Percentiles rank a stretch among this genome's conserved stretches.
Evolutionary conservation across 116 monocot species (phyloP).

Genomic region (Trichopus zeylanicus): DNA sequence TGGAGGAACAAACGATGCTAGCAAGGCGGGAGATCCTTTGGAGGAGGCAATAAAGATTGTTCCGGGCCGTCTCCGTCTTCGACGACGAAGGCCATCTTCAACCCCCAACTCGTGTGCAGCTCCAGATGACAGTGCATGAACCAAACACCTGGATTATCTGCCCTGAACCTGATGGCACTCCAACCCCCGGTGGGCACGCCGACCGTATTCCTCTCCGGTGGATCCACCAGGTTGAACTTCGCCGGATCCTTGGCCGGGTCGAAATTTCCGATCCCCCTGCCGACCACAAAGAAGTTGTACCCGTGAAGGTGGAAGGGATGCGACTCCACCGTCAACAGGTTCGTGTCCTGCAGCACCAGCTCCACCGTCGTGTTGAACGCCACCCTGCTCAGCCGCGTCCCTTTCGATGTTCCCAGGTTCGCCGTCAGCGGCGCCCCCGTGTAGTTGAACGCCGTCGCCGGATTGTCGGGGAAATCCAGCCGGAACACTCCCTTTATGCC

Average conservation of each 20-base stretch:
- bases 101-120: conserved; percentile 41
- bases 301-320: conserved; percentile 85
- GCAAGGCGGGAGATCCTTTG: conserved; percentile 38
- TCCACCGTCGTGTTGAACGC: conserved; percentile 53
- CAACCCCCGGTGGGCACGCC: conserved; percentile 71
- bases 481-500: conserved; percentile 37
- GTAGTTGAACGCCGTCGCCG: conserved; percentile 45
- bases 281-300: conserved; percentile 71
- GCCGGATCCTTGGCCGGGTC: conserved; percentile 44
- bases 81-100: conserved; percentile 52
- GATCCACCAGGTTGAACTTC: conserved; percentile 62
- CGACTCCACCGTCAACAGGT: conserved; percentile 41
- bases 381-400: conserved; percentile 46
- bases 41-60: conserved; percentile 32
- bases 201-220: conserved; percentile 71
- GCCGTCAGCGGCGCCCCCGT: conserved; percentile 43
- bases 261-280: conserved; percentile 59
- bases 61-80: conserved; percentile 37
- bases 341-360: conserved; percentile 71
- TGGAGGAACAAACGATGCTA: neutral
- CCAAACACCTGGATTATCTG: conserved; percentile 82
- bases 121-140: conserved; percentile 61
- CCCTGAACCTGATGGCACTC: conserved; percentile 66
- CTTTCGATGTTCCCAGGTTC: conserved; percentile 33
- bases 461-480: conserved; percentile 52